Base-by-base conservation (phyloP, 257 asterid genomes). In the Penstemon barbatus region DNA sequence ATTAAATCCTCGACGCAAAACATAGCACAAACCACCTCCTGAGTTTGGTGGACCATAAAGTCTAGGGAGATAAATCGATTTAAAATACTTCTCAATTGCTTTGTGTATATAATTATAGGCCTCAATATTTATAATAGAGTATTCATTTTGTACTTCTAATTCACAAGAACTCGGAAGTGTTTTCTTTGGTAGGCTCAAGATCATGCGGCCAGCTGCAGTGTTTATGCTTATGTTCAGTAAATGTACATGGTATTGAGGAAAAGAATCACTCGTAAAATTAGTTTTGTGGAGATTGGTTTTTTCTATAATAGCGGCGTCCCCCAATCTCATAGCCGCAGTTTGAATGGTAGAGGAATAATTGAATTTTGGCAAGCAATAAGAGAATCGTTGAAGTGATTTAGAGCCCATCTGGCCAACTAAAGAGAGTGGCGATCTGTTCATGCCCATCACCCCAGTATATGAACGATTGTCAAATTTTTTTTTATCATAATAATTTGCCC, bases 371-470 rank as follows among this genome's bases (percentile, higher is more conserved):
- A 67, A 55, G 71, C 71, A 67, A 55, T 67, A 67, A 4, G 71
- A 67, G 62, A 67, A 67, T 6, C 63, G 63, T 6, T 5, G 25
- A 5, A 6, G 13, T 18, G 57, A n/a, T 45, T 5, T 46, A 36
- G 44, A 8, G 8, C 59, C 43, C 66, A 63, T 33, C 38, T 71
- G 71, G 13, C 71, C 39, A 3, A 71, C 36, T 5, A 56, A 8
- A 18, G 76, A 71, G 9, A 55, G 65, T 4, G 76, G 76, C 9
- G 71, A 71, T 46, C 60, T 45, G 49, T 51, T 55, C 76, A 71
- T 63, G 57, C 76, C 76, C 66, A 71, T 63, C 33, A 71, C 45
- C 0, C 65, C 71, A 0, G 64, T 42, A 7, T 55, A 4, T 5
- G 65, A 71, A 6, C 0, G 2, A 25, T 25, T 2, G 33, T 25